phyloP scores from a whole-genome alignment of 345 rosid genomes.

The Microthlaspi erraticum region DNA sequence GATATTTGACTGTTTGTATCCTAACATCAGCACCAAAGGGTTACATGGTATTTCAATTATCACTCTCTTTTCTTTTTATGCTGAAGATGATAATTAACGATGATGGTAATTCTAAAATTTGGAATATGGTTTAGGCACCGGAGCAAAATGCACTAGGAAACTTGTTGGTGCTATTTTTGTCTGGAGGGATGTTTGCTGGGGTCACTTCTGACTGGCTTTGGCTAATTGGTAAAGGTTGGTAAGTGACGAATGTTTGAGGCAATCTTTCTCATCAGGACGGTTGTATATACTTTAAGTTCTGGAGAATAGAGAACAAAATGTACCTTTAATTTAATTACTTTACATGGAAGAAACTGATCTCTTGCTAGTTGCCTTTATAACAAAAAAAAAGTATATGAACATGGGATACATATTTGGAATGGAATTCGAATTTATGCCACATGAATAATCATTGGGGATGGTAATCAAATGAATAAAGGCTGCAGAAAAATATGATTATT shows the following conservation, averaged over 20 bases:
- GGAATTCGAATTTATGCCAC: conserved; percentile 26
- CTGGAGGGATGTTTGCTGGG: conserved; percentile 65
- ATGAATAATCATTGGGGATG: conserved; percentile 29
- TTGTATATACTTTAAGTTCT: background rate
- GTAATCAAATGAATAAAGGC: conserved; percentile 28
- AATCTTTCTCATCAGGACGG: background rate
- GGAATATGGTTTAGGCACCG: conserved; percentile 55
- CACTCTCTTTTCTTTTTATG: no score
- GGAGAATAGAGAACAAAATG: background rate
- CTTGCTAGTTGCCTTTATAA: background rate
- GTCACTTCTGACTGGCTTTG: conserved; percentile 75
- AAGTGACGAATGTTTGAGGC: background rate
- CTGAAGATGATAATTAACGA: background rate
- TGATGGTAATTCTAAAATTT: background rate
- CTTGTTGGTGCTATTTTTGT: conserved; percentile 57
- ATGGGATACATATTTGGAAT: conserved; percentile 13
- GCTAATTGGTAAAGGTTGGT: conserved; percentile 61
- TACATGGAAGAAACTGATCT: background rate
- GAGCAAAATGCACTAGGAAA: conserved; percentile 88
- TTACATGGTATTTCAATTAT: conserved; percentile 10
- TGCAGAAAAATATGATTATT: conserved; percentile 19
- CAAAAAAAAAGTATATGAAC: background rate
- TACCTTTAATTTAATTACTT: background rate
- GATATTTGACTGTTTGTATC: conserved; percentile 75
- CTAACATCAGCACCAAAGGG: conserved; percentile 66